Evolutionary conservation across 371 early-diverging fungal genomes (phyloP), one percentile per base, ranked within the genome.

Genomic region (Mucor indicus): DNA sequence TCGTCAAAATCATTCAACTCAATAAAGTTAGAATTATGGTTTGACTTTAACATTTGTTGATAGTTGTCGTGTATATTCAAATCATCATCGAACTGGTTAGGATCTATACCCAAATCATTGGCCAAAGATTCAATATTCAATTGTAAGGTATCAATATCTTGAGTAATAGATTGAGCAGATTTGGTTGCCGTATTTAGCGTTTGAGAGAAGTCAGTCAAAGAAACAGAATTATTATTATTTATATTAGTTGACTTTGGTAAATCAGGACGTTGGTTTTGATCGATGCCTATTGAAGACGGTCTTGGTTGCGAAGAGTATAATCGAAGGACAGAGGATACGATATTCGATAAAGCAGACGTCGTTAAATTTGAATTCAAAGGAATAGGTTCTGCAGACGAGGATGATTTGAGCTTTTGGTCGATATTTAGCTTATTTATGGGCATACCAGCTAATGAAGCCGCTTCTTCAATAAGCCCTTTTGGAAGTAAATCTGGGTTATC

Each of bases 401-500:
- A 13, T 6, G 53, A 38, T 37, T 39, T 49, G 1, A 30, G 40
- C 2, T 36, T 23, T 20, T 33, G 5, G 15, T n/a, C n/a, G 4
- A 9, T 33, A 5, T 9, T 33, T 11, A 13, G 9, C n/a, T 9
- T 33, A 9, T 4, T 33, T 9, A 48, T 38, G 25, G 53, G 40
- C 21, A 65, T 48, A 2, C 69, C 69, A 19, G 57, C 60, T 30
- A 65, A 38, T 2, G 48, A 44, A 3, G 66, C 69, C 7, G 69
- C 69, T 53, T 69, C 65, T 51, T 69, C 52, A 25, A 69, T 69
- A 21, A 69, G 31, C n/a, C 50, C 66, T 37, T 60, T 65, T 9
- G 57, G 61, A 4, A 54, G 33, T 7, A n/a, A 27, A 42, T 38
- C 50, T 7, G 44, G 15, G 15, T 52, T 44, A 42, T 50, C 55